Evolutionary conservation across 2,329 filamentous ascomycete species (phyloP), one percentile per base, ranked within the genome.

Genomic region (Neofusicoccum ribis): DNA sequence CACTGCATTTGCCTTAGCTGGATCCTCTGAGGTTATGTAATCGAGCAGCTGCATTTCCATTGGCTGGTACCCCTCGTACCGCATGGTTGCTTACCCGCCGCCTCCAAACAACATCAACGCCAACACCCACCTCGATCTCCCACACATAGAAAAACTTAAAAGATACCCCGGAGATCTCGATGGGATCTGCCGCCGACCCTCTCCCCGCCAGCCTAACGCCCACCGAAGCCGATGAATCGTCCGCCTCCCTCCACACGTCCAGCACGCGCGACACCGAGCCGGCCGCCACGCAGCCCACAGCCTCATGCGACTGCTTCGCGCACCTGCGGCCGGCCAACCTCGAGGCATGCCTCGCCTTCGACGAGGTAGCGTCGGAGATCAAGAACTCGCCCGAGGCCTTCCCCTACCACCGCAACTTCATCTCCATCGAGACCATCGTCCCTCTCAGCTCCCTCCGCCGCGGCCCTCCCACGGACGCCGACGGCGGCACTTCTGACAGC

Each of bases 301-400:
- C 12, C 23, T 15, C 54, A 46, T 59, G 54, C 23, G 54, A 34
- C 23, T 59, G 54, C 8, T 59, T 59, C 54, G 54, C 54, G 14
- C 54, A 59, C 27, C 54, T 59, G 3, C 54, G 54, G 11, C 54
- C 54, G 4, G 54, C 54, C 8, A 59, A 59, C 23, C 54, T 59
- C 8, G 54, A 46, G 54, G 54, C 54, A 3, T 46, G 54, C 39
- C 54, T 59, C 23, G 54, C 54, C 41, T 59, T 59, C 15, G 54
- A 59, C 39, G 54, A 59, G 41, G 54, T 59, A n/a, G 54, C 54
- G 1, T 59, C 54, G 3, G 54, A 59, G 15, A 31, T 59, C 23
- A 59, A 44, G 39, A 59, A 8, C 54, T 17, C 54, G 39, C 54
- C 54, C n/a, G 41, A 59, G 39, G 41, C 39, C 9, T 34, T 59